A percentile compares a stretch with the other conserved stretches of the same genome.
phyloP scores from a whole-genome alignment of 192 early-diverging fungal species.

The Coemansia sp. region DNA sequence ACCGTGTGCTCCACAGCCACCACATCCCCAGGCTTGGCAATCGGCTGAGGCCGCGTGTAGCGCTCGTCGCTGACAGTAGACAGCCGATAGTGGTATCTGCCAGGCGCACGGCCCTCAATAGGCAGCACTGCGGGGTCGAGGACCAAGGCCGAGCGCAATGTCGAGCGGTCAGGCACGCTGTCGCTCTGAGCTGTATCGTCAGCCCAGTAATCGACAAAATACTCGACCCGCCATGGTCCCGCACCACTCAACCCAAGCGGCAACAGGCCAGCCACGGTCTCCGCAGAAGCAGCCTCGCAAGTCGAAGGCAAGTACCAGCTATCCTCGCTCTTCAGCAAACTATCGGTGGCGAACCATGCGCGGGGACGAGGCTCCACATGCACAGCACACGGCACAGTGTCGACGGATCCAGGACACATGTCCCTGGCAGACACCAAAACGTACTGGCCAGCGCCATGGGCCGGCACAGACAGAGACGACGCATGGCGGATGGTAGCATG shows the following conservation, averaged over 20 bases:
- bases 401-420: constrained; percentile 41
- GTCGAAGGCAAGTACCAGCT: background rate
- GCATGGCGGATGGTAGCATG: constrained; percentile 6
- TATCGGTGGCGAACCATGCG: constrained; percentile 39
- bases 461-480: constrained; percentile 21
- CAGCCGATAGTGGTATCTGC: constrained; percentile 50
- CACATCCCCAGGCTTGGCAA: background rate
- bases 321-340: constrained; percentile 5
- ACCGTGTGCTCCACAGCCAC: constrained; percentile 41
- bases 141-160: constrained; percentile 33
- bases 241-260: constrained; percentile 43
- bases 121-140: constrained; percentile 5
- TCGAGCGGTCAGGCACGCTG: constrained; percentile 35
- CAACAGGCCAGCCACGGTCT: background rate
- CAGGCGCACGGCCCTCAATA: constrained; percentile 32
- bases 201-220: constrained; percentile 48
- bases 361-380: constrained; percentile 46
- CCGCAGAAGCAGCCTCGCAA: background rate
- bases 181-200: constrained; percentile 11
- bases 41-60: constrained; percentile 39
- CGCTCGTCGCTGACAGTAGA: constrained; percentile 46
- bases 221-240: constrained; percentile 51
- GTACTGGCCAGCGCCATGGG: constrained; percentile 48
- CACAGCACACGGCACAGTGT: constrained; percentile 33
- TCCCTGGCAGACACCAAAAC: constrained; percentile 41